These are phyloP conservation scores for Aphanomyces invadans DNA, from an alignment of 352 stramenopile species.

Conservation along the genomic window DNA sequence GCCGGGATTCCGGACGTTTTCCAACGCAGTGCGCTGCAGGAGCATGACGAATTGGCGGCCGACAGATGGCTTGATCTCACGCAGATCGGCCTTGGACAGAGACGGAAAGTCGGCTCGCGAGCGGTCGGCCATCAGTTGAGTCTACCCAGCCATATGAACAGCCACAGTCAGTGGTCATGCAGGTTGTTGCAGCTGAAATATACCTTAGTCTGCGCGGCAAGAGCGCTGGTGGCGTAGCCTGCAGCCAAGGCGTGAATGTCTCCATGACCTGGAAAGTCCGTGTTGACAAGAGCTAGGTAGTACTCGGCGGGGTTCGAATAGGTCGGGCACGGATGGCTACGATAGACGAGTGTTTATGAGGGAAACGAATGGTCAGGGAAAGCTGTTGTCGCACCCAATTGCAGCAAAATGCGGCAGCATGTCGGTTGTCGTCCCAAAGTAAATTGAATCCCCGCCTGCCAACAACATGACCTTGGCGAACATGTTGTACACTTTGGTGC, in stretches of 20 bases:
- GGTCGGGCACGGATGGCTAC: conserved; percentile 33
- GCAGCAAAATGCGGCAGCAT: conserved; percentile 36
- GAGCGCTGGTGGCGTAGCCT: conserved; percentile 25
- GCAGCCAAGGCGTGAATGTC: conserved; percentile 32
- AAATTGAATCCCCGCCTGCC: conserved; percentile 61
- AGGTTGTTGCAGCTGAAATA: neutral
- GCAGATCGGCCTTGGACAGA: neutral
- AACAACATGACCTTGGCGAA: conserved; percentile 56
- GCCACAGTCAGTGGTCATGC: no score
- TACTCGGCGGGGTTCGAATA: conserved; percentile 54
- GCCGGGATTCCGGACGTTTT: conserved; percentile 55
- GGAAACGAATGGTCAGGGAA: no score
- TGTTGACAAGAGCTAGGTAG: conserved; percentile 44
- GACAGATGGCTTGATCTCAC: conserved; percentile 30
- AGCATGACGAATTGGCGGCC: conserved; percentile 39
- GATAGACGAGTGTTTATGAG: no score
- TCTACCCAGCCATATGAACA: no score
- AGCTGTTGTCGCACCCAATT: no score
- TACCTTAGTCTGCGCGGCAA: no score
- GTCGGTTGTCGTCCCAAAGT: conserved; percentile 45
- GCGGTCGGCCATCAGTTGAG: neutral
- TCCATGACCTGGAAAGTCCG: conserved; percentile 42
- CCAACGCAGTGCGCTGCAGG: conserved; percentile 45
- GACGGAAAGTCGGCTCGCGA: neutral
- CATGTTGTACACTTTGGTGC: conserved; percentile 47